phyloP scores from a whole-genome alignment of 441 rosid species.

The Corymbia calophylla region DNA sequence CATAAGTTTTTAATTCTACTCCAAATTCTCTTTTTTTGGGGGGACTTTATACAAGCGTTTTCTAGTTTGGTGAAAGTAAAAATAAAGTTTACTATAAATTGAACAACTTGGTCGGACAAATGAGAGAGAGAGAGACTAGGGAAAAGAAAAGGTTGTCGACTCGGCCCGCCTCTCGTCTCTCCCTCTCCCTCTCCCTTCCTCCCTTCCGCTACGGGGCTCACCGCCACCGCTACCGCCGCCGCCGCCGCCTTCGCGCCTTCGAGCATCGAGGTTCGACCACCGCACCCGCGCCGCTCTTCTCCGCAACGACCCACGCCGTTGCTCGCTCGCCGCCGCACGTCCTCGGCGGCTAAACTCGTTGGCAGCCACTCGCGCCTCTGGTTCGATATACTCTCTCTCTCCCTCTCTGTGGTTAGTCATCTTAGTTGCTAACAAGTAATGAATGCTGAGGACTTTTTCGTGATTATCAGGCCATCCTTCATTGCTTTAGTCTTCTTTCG shows the following conservation, averaged over 20 bases:
- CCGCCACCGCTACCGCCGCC: neutral
- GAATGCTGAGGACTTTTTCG: neutral
- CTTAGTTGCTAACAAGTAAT: fast-evolving
- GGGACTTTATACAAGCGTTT: neutral
- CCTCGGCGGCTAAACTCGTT: neutral
- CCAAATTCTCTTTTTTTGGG: neutral
- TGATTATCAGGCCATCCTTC: neutral
- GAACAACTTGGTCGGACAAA: neutral
- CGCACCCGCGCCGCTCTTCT: neutral
- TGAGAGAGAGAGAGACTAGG: neutral
- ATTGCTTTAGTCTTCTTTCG: neutral
- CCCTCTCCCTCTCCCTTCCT: neutral
- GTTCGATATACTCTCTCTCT: neutral
- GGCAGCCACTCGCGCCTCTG: neutral
- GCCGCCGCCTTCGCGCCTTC: neutral
- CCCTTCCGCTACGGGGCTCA: neutral
- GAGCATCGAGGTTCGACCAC: neutral
- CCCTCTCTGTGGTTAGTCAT: neutral
- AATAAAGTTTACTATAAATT: neutral
- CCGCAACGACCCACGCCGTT: neutral
- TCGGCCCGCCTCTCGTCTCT: neutral
- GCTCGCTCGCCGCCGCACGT: neutral
- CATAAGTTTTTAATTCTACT: neutral
- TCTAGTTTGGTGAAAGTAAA: neutral
- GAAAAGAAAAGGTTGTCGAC: neutral